Conservation (phyloP, 2,329 filamentous ascomycete species). For the Fusarium coicis region DNA sequence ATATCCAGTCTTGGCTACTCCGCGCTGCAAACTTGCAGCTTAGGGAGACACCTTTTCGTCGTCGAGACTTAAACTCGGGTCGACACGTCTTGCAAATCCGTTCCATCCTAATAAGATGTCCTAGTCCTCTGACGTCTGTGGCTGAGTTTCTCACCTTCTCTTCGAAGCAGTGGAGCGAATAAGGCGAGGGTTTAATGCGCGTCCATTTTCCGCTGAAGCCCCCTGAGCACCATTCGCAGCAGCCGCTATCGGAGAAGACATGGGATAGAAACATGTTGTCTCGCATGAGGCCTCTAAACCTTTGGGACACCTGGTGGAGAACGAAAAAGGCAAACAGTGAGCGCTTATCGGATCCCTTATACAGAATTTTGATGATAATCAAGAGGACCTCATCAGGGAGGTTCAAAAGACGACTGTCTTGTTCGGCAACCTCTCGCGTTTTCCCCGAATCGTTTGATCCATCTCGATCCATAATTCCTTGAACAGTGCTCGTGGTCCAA, state of each 20-base stretch:
- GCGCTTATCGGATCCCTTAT: neutral
- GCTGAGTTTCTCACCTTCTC: too few relatives aligned
- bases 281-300: neutral
- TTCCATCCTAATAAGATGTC: accelerated
- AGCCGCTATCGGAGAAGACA: neutral
- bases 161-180: neutral
- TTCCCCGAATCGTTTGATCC: accelerated
- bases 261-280: neutral
- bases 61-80: neutral
- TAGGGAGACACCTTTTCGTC: neutral
- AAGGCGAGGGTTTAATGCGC: accelerated
- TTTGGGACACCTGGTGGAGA: neutral
- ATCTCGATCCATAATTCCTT: neutral
- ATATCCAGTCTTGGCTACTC: accelerated
- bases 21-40: neutral
- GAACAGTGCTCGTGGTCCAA: accelerated
- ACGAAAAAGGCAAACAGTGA: neutral
- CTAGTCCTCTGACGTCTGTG: neutral
- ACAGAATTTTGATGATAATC: neutral
- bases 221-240: neutral
- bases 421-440: neutral
- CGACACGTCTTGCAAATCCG: neutral
- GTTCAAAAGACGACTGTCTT: neutral
- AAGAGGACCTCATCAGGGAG: neutral
- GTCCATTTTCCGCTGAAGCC: neutral